phyloP scores from a whole-genome alignment of 371 early-diverging fungal species.

The Apophysomyces variabilis region DNA sequence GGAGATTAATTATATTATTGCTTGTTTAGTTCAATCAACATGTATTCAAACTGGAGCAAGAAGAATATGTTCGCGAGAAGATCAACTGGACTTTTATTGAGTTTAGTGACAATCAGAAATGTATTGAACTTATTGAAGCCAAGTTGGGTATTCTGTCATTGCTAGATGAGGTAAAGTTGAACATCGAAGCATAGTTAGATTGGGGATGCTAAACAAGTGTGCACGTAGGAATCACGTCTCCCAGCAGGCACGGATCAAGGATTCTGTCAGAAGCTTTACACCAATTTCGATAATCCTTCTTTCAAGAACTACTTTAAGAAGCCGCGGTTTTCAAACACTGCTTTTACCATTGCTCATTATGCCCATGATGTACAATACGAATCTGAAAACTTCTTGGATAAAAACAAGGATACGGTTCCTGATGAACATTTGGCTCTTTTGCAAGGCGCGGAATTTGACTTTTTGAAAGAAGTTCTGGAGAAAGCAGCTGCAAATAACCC shows the following conservation, averaged over 20 bases:
- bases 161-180: constrained; percentile 87
- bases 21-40: constrained; percentile 62
- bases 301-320: constrained; percentile 84
- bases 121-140: constrained; percentile 98
- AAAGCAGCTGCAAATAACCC: constrained; percentile 55
- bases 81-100: constrained; percentile 93
- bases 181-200: not conserved
- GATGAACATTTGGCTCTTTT: constrained; percentile 88
- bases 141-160: constrained; percentile 92
- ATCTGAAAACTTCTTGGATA: constrained; percentile 95
- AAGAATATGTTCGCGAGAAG: constrained; percentile 92
- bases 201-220: not conserved
- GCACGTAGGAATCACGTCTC: constrained; percentile 76
- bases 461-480: constrained; percentile 76
- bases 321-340: constrained; percentile 83
- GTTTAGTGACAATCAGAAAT: constrained; percentile 99
- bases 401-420: constrained; percentile 98
- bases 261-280: constrained; percentile 87
- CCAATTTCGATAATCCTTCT: constrained; percentile 70
- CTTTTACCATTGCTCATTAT: constrained; percentile 90
- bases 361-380: constrained; percentile 92
- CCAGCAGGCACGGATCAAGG: constrained; percentile 87
- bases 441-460: constrained; percentile 70
- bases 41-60: constrained; percentile 90
- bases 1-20: too few relatives aligned